phyloP scores from a whole-genome alignment of 257 asterid species.

The Lantana camara region DNA sequence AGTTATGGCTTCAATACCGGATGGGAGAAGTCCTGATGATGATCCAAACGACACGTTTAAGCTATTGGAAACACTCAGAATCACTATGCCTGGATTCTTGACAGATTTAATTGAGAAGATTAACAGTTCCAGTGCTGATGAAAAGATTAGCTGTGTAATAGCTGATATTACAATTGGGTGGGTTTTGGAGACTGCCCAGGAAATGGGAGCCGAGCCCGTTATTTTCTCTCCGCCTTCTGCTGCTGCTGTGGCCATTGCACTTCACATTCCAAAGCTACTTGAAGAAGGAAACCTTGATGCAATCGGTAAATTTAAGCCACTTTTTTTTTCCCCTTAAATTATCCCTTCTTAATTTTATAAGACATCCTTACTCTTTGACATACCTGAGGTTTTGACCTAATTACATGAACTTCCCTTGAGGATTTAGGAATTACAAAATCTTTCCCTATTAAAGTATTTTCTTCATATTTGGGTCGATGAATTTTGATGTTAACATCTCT shows the following conservation, averaged over 20 bases:
- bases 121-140: slow-evolving; percentile 10
- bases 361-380: too few species aligned
- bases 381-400: too few species aligned
- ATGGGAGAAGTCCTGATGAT: slow-evolving; percentile 24
- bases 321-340: too few species aligned
- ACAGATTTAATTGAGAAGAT: slow-evolving; percentile 28
- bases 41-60: slow-evolving; percentile 21
- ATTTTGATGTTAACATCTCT: too few species aligned
- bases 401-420: too few species aligned
- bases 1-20: slow-evolving; percentile 30
- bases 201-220: slow-evolving; percentile 30
- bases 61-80: slow-evolving; percentile 13
- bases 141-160: slow-evolving; percentile 39
- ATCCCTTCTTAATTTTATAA: too few species aligned
- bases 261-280: slow-evolving; percentile 19
- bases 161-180: slow-evolving; percentile 42
- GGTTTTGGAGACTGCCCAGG: slow-evolving; percentile 33
- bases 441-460: too few species aligned
- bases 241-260: slow-evolving; percentile 16
- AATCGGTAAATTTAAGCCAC: slow-evolving; percentile 15
- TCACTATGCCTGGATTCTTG: slow-evolving; percentile 30
- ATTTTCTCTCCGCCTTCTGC: slow-evolving; percentile 29
- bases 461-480: too few species aligned
- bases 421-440: too few species aligned
- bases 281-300: slow-evolving; percentile 26